Base-by-base conservation (phyloP, 2,329 filamentous ascomycete genomes). In the Arachnopeziza araneosa region DNA sequence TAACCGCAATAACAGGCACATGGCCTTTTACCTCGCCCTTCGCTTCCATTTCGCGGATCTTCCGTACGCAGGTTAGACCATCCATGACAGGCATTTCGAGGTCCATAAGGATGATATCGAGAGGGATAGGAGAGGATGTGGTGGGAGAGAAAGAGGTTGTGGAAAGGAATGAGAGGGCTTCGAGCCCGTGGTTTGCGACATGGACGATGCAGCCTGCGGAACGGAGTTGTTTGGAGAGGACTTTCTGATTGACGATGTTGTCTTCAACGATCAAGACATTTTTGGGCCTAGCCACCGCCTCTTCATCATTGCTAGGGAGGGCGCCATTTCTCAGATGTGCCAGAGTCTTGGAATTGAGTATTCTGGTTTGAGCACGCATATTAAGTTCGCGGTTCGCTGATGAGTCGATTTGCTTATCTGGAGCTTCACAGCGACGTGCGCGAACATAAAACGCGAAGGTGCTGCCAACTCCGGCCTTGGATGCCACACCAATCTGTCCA, bases 21-120 rank as follows among this genome's bases (percentile, higher is more conserved):
- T 80, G 79, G 4, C 78, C 79, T 10, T 71, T 75, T 2, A 87
- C 75, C 60, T 76, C 76, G 10, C 82, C 82, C 32, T 76, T 64
- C 75, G 75, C 21, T 80, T 83, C 54, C 60, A 88, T 72, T 61
- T 84, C 78, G 12, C 88, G 80, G 57, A 91, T 89, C 36, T 79
- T 78, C 50, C 78, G 78, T 4, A 87, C 87, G 68, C 87, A 88
- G 1, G 84, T 83, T 58, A 88, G 75, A 0, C 88, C 88, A 66
- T 90, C 86, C 78, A 88, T 87, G 22, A 89, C 75, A 1, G 88
- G 88, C 88, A 90, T 90, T 68, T 90, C 86, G 61, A 89, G 83
- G 68, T 91, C 88, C 88, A 91, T 90, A 17, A 90, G 76, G 17
- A 90, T 81, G 7, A 90, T 75, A 44, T 81, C 82, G 30, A 87